A percentile compares a stretch with the other conserved stretches of the same genome.
Conservation (phyloP, 495 filamentous ascomycete genomes). For the Podospora pseudopauciseta region DNA sequence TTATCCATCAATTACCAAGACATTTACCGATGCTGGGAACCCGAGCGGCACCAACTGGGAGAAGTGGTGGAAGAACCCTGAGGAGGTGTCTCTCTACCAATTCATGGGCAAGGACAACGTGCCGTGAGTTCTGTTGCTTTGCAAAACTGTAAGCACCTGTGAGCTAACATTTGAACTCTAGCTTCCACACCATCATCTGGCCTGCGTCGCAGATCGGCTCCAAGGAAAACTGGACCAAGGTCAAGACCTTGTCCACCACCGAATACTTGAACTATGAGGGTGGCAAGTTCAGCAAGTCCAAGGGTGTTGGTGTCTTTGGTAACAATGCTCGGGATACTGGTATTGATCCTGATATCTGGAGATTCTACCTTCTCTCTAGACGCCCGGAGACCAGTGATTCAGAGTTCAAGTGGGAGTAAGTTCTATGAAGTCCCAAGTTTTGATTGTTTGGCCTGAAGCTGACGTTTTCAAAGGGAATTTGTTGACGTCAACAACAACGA, state of each 20-base stretch:
- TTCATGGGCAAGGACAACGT: slow-evolving; percentile 99
- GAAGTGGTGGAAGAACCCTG: slow-evolving; percentile 90
- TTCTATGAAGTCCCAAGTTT: background rate
- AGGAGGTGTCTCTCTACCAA: slow-evolving; percentile 87
- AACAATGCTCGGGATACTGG: slow-evolving; percentile 84
- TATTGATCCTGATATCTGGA: slow-evolving; percentile 82
- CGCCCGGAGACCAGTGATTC: slow-evolving; percentile 87
- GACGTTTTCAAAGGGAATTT: slow-evolving; percentile 53
- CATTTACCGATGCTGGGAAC: slow-evolving; percentile 62
- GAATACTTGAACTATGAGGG: slow-evolving; percentile 97
- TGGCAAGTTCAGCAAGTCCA: slow-evolving; percentile 93
- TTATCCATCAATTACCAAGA: slow-evolving; percentile 91
- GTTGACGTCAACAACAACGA: slow-evolving; percentile 85
- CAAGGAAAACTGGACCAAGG: slow-evolving; percentile 78
- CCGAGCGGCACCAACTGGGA: slow-evolving; percentile 62
- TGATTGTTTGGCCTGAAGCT: background rate
- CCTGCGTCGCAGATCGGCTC: slow-evolving; percentile 84
- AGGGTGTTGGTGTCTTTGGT: slow-evolving; percentile 86
- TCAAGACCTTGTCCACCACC: slow-evolving; percentile 83
- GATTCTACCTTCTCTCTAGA: slow-evolving; percentile 86
- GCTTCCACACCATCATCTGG: slow-evolving; percentile 88
- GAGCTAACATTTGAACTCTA: slow-evolving; percentile 8
- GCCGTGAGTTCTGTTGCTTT: slow-evolving; percentile 35
- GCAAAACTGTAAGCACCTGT: background rate
- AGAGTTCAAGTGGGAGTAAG: slow-evolving; percentile 74